Conservation (phyloP, 1,139 yeast genomes). For the Taphrina pruni region DNA sequence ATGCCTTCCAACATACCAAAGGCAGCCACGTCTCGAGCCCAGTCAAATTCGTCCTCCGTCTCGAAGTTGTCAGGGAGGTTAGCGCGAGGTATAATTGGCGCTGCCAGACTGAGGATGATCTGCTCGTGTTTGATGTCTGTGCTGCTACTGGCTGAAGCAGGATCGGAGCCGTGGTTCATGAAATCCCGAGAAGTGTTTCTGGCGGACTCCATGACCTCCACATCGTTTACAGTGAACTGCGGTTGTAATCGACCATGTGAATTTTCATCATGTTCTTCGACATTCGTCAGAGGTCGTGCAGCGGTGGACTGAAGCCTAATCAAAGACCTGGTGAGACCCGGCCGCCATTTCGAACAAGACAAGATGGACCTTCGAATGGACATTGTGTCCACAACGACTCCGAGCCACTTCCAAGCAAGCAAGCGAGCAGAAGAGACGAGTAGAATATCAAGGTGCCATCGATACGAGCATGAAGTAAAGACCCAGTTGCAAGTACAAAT, state of each 20-base stretch:
- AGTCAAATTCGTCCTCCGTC: slow-evolving; percentile 5
- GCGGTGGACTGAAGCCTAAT: background rate
- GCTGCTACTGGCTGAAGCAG: too few species aligned
- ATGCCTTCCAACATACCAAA: background rate
- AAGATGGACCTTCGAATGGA: slow-evolving; percentile 1
- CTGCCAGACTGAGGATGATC: background rate
- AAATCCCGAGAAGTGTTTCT: too few species aligned
- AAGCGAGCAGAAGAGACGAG: too few species aligned
- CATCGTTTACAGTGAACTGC: background rate
- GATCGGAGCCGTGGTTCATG: too few species aligned
- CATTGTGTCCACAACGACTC: background rate
- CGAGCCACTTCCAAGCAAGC: too few species aligned
- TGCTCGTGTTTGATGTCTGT: slow-evolving; percentile 7
- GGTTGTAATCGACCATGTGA: too few species aligned
- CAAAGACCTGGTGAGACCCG: background rate
- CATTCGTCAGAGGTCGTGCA: background rate
- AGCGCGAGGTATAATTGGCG: background rate
- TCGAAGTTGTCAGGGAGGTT: background rate
- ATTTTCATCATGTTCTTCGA: background rate
- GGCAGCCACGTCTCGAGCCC: slow-evolving; percentile 9
- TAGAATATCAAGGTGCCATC: too few species aligned
- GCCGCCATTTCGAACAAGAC: background rate
- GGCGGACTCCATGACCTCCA: too few species aligned
- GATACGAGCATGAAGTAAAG: too few species aligned
- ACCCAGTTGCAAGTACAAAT: too few species aligned